phyloP scores from a whole-genome alignment of 2,329 filamentous ascomycete genomes.

The Nectriaceae sp. region DNA sequence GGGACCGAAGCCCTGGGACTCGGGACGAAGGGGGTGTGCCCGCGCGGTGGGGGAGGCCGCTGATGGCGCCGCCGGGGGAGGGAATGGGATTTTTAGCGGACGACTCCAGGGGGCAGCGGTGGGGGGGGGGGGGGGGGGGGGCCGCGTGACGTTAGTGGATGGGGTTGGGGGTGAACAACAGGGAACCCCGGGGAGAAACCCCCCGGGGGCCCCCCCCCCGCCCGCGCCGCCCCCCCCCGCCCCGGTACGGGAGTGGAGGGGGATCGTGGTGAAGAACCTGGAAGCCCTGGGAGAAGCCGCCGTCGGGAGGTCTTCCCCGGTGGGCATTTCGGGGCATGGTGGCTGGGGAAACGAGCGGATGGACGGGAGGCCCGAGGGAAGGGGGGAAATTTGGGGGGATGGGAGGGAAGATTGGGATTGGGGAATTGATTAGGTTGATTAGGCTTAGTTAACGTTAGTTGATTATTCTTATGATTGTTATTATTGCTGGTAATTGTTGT shows the following conservation, averaged over 20 bases:
- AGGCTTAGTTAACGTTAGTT: no score
- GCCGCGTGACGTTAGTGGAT: no score
- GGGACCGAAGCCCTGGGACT: constrained; percentile 29
- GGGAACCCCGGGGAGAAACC: no score
- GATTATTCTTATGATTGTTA: background rate
- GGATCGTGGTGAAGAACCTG: background rate
- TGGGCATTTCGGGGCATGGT: background rate
- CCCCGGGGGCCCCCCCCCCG: no score
- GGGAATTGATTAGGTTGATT: background rate
- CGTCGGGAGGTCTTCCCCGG: background rate
- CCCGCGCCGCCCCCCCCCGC: no score
- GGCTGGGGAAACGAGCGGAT: background rate
- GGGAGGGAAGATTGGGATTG: background rate
- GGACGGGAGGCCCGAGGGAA: no score
- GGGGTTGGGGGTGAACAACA: no score
- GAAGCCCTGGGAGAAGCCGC: background rate
- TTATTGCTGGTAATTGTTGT: no score
- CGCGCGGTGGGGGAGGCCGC: constrained; percentile 2
- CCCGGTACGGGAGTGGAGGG: no score
- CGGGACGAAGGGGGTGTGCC: constrained; percentile 12
- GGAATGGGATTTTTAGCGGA: background rate
- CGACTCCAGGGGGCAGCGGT: no score
- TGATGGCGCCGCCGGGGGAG: background rate
- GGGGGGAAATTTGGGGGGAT: no score
- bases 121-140: no score